Evolutionary conservation across 192 early-diverging fungal species (phyloP), one percentile per base, ranked within the genome.

Genomic region (Geranomyces michiganensis): DNA sequence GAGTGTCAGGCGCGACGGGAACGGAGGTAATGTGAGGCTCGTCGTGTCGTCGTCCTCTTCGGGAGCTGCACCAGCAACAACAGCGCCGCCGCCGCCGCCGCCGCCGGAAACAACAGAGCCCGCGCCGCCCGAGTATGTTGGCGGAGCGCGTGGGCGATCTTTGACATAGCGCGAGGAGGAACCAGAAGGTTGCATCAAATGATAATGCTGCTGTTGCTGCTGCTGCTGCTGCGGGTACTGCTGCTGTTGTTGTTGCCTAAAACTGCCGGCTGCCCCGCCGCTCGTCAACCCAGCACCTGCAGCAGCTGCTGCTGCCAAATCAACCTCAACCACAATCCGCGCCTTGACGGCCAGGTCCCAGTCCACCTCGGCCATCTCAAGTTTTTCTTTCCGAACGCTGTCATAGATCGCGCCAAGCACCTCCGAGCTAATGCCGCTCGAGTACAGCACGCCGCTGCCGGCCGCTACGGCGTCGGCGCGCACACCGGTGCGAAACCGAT

Each of bases 1-100:
- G 30, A 84, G 74, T 0, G 85, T 89, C 53, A 90, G 64, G 1
- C 86, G 74, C 13, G 81, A 79, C 0, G 89, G 89, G 10, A 90
- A 77, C 1, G 56, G 67, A 31, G 74, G 68, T 0, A 44, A 22
- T 6, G 67, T 60, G n/a, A 59, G 58, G 22, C 59, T 56, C 24
- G 51, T 53, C 24, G 51, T 26, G 51, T 53, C 51, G 15, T 53
- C 51, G n/a, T 53, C 51, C 24, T 53, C 51, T 4, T 53, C 51
- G 3, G 51, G 36, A 3, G 51, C 51, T 2, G 51, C 51, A 55
- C 6, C 51, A 15, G 6, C 15, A 24, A 15, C 51, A 55, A 15
- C 56, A 27, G 12, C 24, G 14, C 14, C 56, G 17, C 9, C 24
- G 26, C 14, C 14, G 56, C 26, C 56, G 9, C 26, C 24, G 56